phyloP scores from a whole-genome alignment of 2,329 filamentous ascomycete species.

The Colletotrichum ledebouriae region DNA sequence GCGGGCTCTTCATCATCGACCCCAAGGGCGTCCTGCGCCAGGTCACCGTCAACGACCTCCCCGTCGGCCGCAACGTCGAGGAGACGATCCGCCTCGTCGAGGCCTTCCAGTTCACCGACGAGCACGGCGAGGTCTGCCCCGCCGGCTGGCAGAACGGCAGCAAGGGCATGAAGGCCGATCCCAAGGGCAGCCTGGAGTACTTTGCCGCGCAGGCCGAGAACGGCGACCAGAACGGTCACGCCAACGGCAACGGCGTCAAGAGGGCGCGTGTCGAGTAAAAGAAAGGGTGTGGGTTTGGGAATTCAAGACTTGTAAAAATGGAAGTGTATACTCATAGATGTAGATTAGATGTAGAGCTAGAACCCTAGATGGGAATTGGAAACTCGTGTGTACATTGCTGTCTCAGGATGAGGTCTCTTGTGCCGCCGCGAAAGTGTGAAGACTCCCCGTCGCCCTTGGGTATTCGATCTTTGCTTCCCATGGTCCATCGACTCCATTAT shows the following conservation, averaged over 20 bases:
- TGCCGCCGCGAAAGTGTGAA: not conserved
- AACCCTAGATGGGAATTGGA: not conserved
- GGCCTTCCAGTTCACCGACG: conserved; percentile 86
- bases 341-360: conserved; percentile 19
- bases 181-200: conserved; percentile 65
- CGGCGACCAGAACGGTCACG: conserved; percentile 2
- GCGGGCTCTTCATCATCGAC: conserved; percentile 76
- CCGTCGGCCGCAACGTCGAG: conserved; percentile 74
- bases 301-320: not conserved
- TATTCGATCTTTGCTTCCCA: conserved; percentile 2
- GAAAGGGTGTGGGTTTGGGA: too few species aligned
- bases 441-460: not conserved
- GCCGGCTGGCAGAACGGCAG: conserved; percentile 63
- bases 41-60: conserved; percentile 76
- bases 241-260: conserved; percentile 38
- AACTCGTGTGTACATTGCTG: too few species aligned
- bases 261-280: conserved; percentile 30
- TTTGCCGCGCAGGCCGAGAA: conserved; percentile 55
- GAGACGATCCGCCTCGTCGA: conserved; percentile 76
- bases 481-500: not conserved
- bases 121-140: conserved; percentile 81
- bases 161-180: conserved; percentile 65
- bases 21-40: conserved; percentile 71
- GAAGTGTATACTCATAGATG: conserved; percentile 28
- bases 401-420: not conserved